These are phyloP conservation scores for Aspergillus homomorphus DNA, from an alignment of 495 filamentous ascomycete species.

Conservation along the genomic window DNA sequence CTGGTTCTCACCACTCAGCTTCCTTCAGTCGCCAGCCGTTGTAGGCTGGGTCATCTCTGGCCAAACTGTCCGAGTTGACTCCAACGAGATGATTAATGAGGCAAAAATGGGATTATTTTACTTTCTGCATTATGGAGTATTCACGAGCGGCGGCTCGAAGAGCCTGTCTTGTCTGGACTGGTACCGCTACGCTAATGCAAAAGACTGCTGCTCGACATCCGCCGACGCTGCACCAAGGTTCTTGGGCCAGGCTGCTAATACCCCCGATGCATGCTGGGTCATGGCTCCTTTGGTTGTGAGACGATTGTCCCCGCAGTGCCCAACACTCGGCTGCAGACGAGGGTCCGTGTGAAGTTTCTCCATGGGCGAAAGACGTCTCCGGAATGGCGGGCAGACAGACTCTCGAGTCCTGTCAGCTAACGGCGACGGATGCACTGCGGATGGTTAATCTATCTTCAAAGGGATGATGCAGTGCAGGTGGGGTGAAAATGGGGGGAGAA, in stretches of 20 bases:
- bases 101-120: conserved; percentile 1
- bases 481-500: conserved; percentile 26
- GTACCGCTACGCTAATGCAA: conserved; percentile 18
- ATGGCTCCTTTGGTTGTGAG: conserved; percentile 2
- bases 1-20: not conserved
- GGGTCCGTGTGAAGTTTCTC: conserved; percentile 6
- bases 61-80: not conserved
- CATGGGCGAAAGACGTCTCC: not conserved
- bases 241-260: conserved; percentile 4
- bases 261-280: conserved; percentile 6
- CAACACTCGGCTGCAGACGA: conserved; percentile 9
- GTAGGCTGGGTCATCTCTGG: not conserved
- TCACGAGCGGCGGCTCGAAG: conserved; percentile 9
- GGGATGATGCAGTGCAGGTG: conserved; percentile 27
- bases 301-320: conserved; percentile 9
- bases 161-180: conserved; percentile 3
- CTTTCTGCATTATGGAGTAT: conserved; percentile 1
- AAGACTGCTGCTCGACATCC: conserved; percentile 18
- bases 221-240: conserved; percentile 10
- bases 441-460: conserved; percentile 1
- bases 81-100: not conserved
- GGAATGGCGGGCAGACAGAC: not conserved
- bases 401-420: conserved; percentile 4
- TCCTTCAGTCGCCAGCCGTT: not conserved
- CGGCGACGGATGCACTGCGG: conserved; percentile 12